Conservation (phyloP, 495 filamentous ascomycete genomes). For the Podospora australis region DNA sequence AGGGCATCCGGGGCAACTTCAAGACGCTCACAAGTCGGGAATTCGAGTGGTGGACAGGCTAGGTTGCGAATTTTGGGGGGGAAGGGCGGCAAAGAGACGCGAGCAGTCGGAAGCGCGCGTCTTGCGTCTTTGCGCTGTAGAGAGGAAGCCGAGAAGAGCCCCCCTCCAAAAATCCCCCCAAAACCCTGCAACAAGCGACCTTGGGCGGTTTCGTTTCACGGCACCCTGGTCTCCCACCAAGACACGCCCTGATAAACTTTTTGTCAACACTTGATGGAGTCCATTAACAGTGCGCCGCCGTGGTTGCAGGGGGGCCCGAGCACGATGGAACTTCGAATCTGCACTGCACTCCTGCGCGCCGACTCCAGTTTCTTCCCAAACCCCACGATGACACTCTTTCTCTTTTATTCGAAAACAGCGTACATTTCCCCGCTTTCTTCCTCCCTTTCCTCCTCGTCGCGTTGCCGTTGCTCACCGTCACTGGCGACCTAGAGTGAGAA, state of each 20-base stretch:
- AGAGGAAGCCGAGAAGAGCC: slow-evolving; percentile 14
- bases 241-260: too few relatives aligned
- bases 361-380: not conserved
- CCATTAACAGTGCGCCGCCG: too few relatives aligned
- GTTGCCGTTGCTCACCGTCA: too few relatives aligned
- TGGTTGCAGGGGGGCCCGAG: too few relatives aligned
- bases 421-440: too few relatives aligned
- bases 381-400: too few relatives aligned
- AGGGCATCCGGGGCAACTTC: slow-evolving; percentile 23
- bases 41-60: slow-evolving; percentile 28
- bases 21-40: slow-evolving; percentile 20
- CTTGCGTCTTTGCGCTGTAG: slow-evolving; percentile 19
- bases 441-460: too few relatives aligned
- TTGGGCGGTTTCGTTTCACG: slow-evolving; percentile 7
- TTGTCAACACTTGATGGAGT: too few relatives aligned
- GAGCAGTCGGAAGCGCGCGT: slow-evolving; percentile 34
- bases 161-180: slow-evolving; percentile 1
- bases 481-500: too few relatives aligned
- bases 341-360: too few relatives aligned
- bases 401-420: too few relatives aligned
- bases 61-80: slow-evolving; percentile 11
- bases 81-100: slow-evolving; percentile 33
- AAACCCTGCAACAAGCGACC: slow-evolving; percentile 22
- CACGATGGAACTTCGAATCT: too few relatives aligned
- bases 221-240: not conserved